Base-by-base conservation (phyloP, 192 early-diverging fungal genomes). In the Rhizoclosmatium globosum region DNA sequence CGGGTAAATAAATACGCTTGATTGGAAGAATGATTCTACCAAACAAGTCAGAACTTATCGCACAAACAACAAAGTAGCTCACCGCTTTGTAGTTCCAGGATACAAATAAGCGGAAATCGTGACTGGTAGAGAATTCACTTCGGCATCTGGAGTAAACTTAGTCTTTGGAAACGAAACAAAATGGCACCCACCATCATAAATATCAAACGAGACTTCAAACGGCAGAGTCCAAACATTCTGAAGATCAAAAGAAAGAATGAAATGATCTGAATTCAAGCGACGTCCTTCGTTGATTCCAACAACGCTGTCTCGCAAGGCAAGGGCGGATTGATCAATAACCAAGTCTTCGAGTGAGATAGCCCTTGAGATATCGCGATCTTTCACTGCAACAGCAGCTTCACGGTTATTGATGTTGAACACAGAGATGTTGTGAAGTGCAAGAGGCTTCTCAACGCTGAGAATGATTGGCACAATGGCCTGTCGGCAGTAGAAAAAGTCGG, bases 241-340 rank as follows among this genome's bases (percentile, higher is more conserved):
- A 39, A 95, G 79, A 86, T 95, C 94, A 85, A 95, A 77, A 6
- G 92, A 94, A 39, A 95, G 80, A 41, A 95, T 67, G 84, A 91
- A 95, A 59, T 91, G 93, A 43, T 94, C 91, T 39, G 23, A 61
- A 48, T 76, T 64, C 39, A 69, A 62, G 3, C 47, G 47, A 19
- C 15, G 21, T 15, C 47, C 58, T 19, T 17, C 78, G 3, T 47
- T 45, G 38, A 23, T 39, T 21, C 48, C 62, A 41, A 60, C 87
- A 84, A 56, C 72, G 83, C 82, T 60, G 81, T 86, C 57, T 58
- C 69, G 71, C 13, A 70, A 46, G 13, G 42, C 9, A 6, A 58
- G 39, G 9, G 39, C 38, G 41, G 72, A 71, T 13, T 61, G 31
- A 88, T 90, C 85, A 38, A 90, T 78, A 46, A 82, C 79, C 48